These are phyloP conservation scores for Diaporthe destruens DNA, from an alignment of 2,329 filamentous ascomycete genomes.

Conservation along the genomic window DNA sequence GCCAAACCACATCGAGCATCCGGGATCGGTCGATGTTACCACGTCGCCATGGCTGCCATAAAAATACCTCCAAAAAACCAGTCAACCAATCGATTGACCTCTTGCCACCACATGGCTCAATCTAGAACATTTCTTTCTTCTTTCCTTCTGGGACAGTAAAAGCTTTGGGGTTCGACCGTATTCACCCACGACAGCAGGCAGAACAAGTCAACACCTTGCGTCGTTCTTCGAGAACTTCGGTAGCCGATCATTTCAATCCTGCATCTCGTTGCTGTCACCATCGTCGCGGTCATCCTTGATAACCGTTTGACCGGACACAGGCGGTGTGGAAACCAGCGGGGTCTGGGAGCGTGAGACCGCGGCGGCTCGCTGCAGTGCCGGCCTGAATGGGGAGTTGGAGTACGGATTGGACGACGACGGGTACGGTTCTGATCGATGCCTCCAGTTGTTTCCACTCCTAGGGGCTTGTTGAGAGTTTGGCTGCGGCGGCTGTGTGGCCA, in stretches of 20 bases:
- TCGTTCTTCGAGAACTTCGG: too few relatives aligned
- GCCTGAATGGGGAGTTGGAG: background rate
- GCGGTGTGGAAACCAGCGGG: background rate
- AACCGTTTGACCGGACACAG: background rate
- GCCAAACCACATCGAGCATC: too few relatives aligned
- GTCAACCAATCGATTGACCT: background rate
- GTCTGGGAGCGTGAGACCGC: background rate
- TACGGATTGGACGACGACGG: background rate
- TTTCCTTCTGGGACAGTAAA: too few relatives aligned
- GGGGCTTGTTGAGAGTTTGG: background rate
- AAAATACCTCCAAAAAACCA: background rate
- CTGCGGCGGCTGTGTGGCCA: background rate
- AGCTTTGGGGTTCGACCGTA: too few relatives aligned
- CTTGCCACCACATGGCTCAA: background rate
- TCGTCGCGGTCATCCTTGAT: background rate
- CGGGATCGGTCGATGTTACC: too few relatives aligned
- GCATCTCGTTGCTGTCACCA: background rate
- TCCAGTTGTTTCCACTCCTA: background rate
- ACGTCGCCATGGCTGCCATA: background rate
- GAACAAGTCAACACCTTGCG: too few relatives aligned
- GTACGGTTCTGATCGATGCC: background rate
- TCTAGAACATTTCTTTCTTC: background rate
- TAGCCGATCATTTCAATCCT: too few relatives aligned
- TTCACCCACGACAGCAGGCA: too few relatives aligned
- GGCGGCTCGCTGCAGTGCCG: background rate